Base-by-base conservation (phyloP, 2,329 filamentous ascomycete genomes). In the Beauveria scarabaeidicola region DNA sequence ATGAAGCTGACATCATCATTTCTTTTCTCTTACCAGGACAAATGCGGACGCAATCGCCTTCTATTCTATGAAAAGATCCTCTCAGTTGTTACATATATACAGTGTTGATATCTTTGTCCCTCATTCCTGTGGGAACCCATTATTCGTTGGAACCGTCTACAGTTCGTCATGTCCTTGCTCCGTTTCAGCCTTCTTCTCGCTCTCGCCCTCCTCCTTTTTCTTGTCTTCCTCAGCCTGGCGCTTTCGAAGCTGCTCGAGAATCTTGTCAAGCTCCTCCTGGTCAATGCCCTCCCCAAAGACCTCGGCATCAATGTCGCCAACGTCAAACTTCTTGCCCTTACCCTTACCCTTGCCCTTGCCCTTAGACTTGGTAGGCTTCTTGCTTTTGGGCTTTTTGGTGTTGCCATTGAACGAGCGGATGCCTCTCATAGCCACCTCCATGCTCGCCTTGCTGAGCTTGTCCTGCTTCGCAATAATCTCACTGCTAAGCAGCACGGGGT, bases 401-500 rank as follows among this genome's bases (percentile, higher is more conserved):
- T 73, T 74, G 64, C 73, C 74, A 66, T 81, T 79, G 57, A 80
- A 79, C 66, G 79, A 79, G 65, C 77, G 80, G 66, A 88, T 82
- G 59, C 83, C 83, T 77, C 85, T 88, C 77, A 87, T 83, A 58
- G 90, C 81, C 52, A 92, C 78, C 25, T 90, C 84, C 70, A 87
- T 81, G 66, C 84, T 83, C 5, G 80, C 82, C 69, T 89, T 85
- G 69, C 88, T 84, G 7, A 97, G 80, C 70, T 89, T 83, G 66
- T 86, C 83, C 17, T 85, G 81, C 72, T 87, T 88, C 25, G 78
- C 79, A 61, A 84, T 77, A 32, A 96, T 73, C 29, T 96, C 92
- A 68, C 87, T 86, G 64, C 85, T 77, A 0, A 87, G 80, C 9
- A 96, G 78, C 7, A 86, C 86, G 0, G 91, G 89, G 64, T 97